Conservation (phyloP, 352 stramenopile species). For the Globisporangium perplexum region DNA sequence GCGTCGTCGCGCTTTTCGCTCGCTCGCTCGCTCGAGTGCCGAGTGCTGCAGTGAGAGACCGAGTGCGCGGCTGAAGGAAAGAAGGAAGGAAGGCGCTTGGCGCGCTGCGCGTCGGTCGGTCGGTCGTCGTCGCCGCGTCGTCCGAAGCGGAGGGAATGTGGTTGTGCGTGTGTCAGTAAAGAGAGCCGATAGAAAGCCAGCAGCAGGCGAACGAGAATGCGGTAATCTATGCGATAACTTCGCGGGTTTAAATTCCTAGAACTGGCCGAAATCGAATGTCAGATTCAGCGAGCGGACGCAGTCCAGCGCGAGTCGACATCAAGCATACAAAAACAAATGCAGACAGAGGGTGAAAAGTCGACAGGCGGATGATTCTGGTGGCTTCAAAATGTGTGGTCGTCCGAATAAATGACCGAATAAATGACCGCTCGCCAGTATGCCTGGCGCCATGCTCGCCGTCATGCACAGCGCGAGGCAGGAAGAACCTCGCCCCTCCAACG, state of each 20-base stretch:
- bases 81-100: background rate
- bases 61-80: background rate
- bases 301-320: background rate
- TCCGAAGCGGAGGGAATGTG: too few relatives aligned
- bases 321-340: background rate
- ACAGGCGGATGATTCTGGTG: background rate
- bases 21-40: background rate
- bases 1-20: conserved; percentile 2
- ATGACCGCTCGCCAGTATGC: background rate
- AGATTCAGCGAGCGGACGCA: too few relatives aligned
- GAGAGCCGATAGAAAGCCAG: background rate
- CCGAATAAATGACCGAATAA: background rate
- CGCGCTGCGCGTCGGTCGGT: too few relatives aligned
- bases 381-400: background rate
- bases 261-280: background rate
- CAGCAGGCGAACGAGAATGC: background rate
- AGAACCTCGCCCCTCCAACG: too few relatives aligned
- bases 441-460: too few relatives aligned
- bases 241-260: background rate
- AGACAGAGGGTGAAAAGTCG: background rate
- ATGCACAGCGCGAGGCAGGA: too few relatives aligned
- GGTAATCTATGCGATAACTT: background rate
- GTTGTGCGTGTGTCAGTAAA: too few relatives aligned
- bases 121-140: too few relatives aligned
- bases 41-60: background rate